These are phyloP conservation scores for Gastrodia elata DNA, from an alignment of 106 monocot species.

Conservation along the genomic window DNA sequence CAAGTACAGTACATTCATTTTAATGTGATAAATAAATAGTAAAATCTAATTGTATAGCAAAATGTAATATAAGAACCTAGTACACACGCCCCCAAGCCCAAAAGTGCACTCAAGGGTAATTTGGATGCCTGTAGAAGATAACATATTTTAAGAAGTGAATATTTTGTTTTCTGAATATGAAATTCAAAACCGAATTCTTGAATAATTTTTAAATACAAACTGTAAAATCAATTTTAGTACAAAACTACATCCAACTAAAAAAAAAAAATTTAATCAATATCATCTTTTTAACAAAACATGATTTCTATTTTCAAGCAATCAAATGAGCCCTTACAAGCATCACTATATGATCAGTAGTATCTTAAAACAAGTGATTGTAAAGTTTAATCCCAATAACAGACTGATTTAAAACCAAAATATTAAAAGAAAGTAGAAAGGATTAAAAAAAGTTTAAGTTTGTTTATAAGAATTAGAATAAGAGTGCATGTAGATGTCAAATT, in stretches of 20 bases:
- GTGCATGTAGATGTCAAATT: neutral
- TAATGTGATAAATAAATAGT: neutral
- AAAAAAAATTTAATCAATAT: neutral
- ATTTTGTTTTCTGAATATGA: neutral
- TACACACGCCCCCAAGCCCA: neutral
- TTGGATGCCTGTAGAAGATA: neutral
- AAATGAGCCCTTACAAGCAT: neutral
- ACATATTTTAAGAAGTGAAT: neutral
- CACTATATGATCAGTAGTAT: too few species aligned
- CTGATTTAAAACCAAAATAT: neutral
- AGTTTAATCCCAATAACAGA: neutral
- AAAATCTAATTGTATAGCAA: too few species aligned
- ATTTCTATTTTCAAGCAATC: neutral
- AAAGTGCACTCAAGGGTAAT: neutral
- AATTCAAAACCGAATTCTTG: neutral
- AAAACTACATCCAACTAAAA: neutral
- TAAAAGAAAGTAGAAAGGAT: neutral
- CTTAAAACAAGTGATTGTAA: too few species aligned
- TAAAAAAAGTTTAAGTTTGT: neutral
- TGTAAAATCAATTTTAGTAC: neutral
- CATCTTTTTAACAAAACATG: neutral
- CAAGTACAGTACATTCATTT: neutral
- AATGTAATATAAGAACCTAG: neutral
- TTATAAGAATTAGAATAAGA: neutral
- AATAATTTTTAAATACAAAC: neutral